Evolutionary conservation across 202 grass and related monocot species (phyloP).

Genomic region (Panicum virgatum): DNA sequence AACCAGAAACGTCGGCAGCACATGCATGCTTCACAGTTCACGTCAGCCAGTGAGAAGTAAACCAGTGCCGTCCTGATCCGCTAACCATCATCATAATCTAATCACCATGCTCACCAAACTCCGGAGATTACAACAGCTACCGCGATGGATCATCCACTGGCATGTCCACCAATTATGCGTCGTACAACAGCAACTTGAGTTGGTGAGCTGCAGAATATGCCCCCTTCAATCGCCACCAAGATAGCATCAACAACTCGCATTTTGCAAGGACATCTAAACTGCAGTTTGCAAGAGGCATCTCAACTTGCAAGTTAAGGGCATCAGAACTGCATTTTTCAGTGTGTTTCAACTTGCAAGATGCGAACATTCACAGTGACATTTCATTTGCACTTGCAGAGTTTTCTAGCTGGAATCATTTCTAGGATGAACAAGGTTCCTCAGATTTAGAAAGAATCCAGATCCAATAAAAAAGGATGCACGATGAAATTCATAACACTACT

Average conservation of each 20-base stretch:
- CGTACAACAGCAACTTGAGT: not conserved
- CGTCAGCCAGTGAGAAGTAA: not conserved
- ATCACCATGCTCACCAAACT: conserved; percentile 29
- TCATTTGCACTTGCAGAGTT: not conserved
- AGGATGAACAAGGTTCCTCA: not conserved
- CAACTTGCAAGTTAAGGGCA: not conserved
- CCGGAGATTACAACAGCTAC: not conserved
- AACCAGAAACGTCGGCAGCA: conserved; percentile 18
- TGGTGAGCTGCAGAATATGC: not conserved
- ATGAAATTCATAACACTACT: not conserved
- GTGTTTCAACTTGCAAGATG: not conserved
- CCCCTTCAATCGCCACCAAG: not conserved
- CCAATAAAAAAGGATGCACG: not conserved
- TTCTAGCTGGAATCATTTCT: not conserved
- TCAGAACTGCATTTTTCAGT: not conserved
- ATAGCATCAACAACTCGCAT: not conserved
- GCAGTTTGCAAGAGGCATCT: not conserved
- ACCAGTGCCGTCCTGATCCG: not conserved
- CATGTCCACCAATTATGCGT: not conserved
- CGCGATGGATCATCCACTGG: not conserved
- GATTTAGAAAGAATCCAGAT: not conserved
- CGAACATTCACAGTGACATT: not conserved
- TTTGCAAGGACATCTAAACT: not conserved
- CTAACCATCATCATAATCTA: not conserved
- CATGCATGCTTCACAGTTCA: conserved; percentile 22